Evolutionary conservation across 2,329 filamentous ascomycete species (phyloP), one percentile per base, ranked within the genome.

Genomic region (Pseudovirgaria hyperparasitica): DNA sequence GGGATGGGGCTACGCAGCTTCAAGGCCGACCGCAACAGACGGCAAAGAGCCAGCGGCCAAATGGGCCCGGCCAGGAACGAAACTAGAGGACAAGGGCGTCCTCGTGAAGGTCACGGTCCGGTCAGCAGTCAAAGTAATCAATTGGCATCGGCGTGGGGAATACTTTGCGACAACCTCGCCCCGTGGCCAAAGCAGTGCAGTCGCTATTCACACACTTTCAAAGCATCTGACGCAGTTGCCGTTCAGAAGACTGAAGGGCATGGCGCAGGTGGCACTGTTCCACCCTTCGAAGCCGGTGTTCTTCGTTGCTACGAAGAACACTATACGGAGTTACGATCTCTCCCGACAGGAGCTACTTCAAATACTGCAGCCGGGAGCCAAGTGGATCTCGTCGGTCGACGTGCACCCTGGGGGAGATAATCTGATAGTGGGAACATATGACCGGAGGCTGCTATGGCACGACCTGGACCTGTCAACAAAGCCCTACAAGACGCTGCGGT

Each of bases 141-240:
- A 75, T 50, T 98, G 87, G 85, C 92, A 98, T 57, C 72, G 87
- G 32, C 76, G 82, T 34, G 90, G 90, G 41, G 87, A 96, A 52
- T 94, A 94, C 60, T 78, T 98, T 46, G 78, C 82, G 40, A 92
- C 86, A 1, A 84, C 94, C 13, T 92, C 84, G 26, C 85, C 90
- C 1, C 68, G 70, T 9, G 80, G 80, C 17, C 75, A 81, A 47
- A 70, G 72, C 40, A 77, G 72, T 45, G 82, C 90, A 4, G 82
- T 98, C 28, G 78, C 84, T 28, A 92, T 98, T 35, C 90, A 98
- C 60, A 94, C 87, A 0, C 64, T 98, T 34, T 90, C 82, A 31
- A 93, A 92, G 55, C 90, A 98, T 57, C 70, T 87, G 23, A 94
- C 85, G 3, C 90, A 98, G 55, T 76, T 90, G 38, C 92, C 90